Conservation (phyloP, 352 stramenopile genomes). For the Globisporangium yorkense region DNA sequence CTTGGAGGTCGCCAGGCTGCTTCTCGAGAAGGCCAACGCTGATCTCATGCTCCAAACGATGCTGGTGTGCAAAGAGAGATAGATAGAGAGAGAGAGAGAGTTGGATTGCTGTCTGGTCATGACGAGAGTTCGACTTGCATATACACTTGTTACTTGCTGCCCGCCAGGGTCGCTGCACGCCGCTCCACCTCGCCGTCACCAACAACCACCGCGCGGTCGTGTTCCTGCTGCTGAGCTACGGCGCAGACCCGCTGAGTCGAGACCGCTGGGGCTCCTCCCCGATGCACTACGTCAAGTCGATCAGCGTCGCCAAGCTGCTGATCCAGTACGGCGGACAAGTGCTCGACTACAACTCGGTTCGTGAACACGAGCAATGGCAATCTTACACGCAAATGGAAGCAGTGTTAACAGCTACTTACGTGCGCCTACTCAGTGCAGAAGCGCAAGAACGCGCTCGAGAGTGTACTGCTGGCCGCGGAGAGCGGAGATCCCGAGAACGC, state of each 20-base stretch:
- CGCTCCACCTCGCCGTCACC: slow-evolving; percentile 54
- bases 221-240: slow-evolving; percentile 66
- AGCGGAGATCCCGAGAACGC: slow-evolving; percentile 9
- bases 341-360: slow-evolving; percentile 55
- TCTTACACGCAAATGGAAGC: too few species aligned
- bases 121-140: not conserved
- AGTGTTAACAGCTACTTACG: not conserved
- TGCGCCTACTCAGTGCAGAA: slow-evolving; percentile 25
- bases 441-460: slow-evolving; percentile 50
- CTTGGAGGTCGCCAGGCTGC: slow-evolving; percentile 44
- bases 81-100: not conserved
- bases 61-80: slow-evolving; percentile 26
- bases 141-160: not conserved
- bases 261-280: slow-evolving; percentile 63
- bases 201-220: slow-evolving; percentile 51
- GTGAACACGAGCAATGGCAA: not conserved
- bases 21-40: slow-evolving; percentile 36
- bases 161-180: slow-evolving; percentile 47
- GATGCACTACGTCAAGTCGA: slow-evolving; percentile 64
- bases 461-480: slow-evolving; percentile 15
- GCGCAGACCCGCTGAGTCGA: slow-evolving; percentile 39
- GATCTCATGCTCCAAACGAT: slow-evolving; percentile 61
- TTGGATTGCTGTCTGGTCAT: not conserved
- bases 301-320: slow-evolving; percentile 58
- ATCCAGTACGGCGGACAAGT: slow-evolving; percentile 50